phyloP scores from a whole-genome alignment of 2,329 filamentous ascomycete genomes.

The Chaetomium sp. region DNA sequence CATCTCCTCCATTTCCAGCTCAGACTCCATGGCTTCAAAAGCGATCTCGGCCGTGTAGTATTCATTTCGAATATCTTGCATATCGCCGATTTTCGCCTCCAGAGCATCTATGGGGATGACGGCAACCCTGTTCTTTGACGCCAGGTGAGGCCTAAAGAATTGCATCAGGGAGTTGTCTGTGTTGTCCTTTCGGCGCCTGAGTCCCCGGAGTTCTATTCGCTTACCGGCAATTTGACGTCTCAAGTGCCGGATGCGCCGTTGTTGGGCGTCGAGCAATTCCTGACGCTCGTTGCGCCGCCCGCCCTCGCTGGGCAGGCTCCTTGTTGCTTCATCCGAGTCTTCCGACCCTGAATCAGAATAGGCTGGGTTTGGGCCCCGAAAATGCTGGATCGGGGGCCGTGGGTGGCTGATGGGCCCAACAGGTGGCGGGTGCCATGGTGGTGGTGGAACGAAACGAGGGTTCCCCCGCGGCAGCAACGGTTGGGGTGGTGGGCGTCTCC shows the following conservation, averaged over 20 bases:
- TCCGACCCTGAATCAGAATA: slow-evolving; percentile 11
- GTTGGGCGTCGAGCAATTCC: slow-evolving; percentile 22
- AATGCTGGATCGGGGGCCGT: background rate
- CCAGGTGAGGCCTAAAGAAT: slow-evolving; percentile 43
- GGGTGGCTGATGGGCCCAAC: background rate
- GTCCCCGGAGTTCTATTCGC: slow-evolving; percentile 39
- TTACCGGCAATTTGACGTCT: slow-evolving; percentile 39
- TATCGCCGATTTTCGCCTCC: slow-evolving; percentile 39
- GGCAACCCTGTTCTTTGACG: slow-evolving; percentile 34
- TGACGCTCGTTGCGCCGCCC: slow-evolving; percentile 16
- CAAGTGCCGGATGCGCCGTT: slow-evolving; percentile 18
- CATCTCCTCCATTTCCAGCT: slow-evolving; percentile 28
- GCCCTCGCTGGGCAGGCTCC: slow-evolving; percentile 11
- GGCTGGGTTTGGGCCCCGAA: background rate
- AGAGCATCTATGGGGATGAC: slow-evolving; percentile 35
- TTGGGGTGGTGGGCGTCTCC: slow-evolving; percentile 14
- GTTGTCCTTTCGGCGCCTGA: slow-evolving; percentile 41
- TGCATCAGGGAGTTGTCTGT: slow-evolving; percentile 48
- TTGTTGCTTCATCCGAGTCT: slow-evolving; percentile 18
- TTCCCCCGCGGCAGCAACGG: slow-evolving; percentile 4
- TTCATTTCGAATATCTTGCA: slow-evolving; percentile 44
- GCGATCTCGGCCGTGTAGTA: slow-evolving; percentile 43
- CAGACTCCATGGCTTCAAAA: slow-evolving; percentile 40
- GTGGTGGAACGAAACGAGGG: slow-evolving; percentile 13
- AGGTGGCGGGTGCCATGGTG: slow-evolving; percentile 13